Evolutionary conservation across 1,284 basidiomycete species (phyloP).

Genomic region (Austroboletus rostrupii): DNA sequence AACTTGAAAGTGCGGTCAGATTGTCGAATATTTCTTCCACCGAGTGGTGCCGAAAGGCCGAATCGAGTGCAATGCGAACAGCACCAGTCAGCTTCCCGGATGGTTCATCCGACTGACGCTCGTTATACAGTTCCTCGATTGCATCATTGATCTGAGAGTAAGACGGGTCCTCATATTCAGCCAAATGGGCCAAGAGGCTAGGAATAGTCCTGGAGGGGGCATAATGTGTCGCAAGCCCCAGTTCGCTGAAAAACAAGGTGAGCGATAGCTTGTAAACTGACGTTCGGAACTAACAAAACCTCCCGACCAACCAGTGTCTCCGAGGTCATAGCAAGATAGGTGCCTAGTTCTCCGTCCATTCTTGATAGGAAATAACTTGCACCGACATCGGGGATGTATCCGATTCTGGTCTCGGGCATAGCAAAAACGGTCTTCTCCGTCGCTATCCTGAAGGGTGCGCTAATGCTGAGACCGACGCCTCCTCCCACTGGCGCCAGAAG

Average conservation of each 20-base stretch:
- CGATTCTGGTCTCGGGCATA: conserved; percentile 98
- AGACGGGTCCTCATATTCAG: conserved; percentile 54
- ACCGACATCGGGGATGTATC: conserved; percentile 89
- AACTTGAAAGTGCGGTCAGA: conserved; percentile 46
- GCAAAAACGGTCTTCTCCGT: conserved; percentile 91
- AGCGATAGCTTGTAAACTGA: conserved; percentile 7
- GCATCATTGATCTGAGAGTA: conserved; percentile 48
- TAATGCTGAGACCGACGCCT: conserved; percentile 87
- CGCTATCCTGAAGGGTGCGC: conserved; percentile 88
- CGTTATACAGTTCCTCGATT: conserved; percentile 66
- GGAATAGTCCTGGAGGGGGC: conserved; percentile 75
- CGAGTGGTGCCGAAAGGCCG: conserved; percentile 65
- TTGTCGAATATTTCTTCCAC: conserved; percentile 69
- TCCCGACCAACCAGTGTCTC: conserved; percentile 70
- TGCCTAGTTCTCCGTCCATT: conserved; percentile 89
- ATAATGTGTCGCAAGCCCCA: conserved; percentile 89
- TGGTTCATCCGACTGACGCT: conserved; percentile 56
- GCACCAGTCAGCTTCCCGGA: conserved; percentile 56
- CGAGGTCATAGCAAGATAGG: conserved; percentile 91
- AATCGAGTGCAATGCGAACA: conserved; percentile 73
- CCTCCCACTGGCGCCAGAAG: conserved; percentile 75
- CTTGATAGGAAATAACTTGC: conserved; percentile 86
- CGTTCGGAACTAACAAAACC: conserved; percentile 64
- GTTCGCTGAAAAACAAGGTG: conserved; percentile 51
- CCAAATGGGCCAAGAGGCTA: conserved; percentile 59